A percentile compares a stretch with the other conserved stretches of the same genome.
These are phyloP conservation scores for Nicotiana rustica DNA, from an alignment of 305 asterid genomes.

Conservation along the genomic window DNA sequence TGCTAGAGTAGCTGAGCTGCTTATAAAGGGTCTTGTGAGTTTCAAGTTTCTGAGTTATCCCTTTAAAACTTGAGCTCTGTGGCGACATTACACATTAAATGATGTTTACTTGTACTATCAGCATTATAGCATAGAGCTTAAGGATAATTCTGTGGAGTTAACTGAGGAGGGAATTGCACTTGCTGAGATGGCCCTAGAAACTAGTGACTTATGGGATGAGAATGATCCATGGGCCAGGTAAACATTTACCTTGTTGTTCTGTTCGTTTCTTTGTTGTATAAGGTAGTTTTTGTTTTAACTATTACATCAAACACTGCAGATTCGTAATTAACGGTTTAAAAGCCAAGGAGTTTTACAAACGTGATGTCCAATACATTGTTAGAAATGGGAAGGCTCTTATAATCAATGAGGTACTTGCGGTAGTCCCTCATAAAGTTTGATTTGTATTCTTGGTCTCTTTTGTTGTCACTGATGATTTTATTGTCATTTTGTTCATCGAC, in stretches of 20 bases:
- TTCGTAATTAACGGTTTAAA: slow-evolving; percentile 92
- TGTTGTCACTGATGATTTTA: slow-evolving; percentile 16
- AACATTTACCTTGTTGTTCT: slow-evolving; percentile 32
- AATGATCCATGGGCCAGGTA: slow-evolving; percentile 99
- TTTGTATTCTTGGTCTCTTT: slow-evolving; percentile 10
- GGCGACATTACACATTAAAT: slow-evolving; percentile 14
- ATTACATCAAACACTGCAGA: slow-evolving; percentile 51
- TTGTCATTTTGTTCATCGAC: slow-evolving; percentile 16
- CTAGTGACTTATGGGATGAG: slow-evolving; percentile 98
- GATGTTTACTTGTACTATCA: slow-evolving; percentile 47
- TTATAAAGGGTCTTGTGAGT: slow-evolving; percentile 77
- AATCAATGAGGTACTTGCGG: slow-evolving; percentile 77
- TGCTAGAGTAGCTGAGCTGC: slow-evolving; percentile 94
- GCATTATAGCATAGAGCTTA: slow-evolving; percentile 95
- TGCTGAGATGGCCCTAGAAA: slow-evolving; percentile 97
- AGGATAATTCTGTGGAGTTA: slow-evolving; percentile 94
- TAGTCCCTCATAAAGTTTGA: neutral
- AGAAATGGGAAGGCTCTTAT: slow-evolving; percentile 92
- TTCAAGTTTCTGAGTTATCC: slow-evolving; percentile 29
- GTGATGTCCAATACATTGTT: slow-evolving; percentile 96
- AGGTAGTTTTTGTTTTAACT: slow-evolving; percentile 33
- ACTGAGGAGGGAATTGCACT: slow-evolving; percentile 91
- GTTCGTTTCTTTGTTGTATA: slow-evolving; percentile 20
- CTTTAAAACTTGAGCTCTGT: neutral
- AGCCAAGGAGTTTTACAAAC: slow-evolving; percentile 94